A percentile compares a stretch with the other conserved stretches of the same genome.
Evolutionary conservation across 192 early-diverging fungal species (phyloP).

Genomic region (Rhizophagus sp.): DNA sequence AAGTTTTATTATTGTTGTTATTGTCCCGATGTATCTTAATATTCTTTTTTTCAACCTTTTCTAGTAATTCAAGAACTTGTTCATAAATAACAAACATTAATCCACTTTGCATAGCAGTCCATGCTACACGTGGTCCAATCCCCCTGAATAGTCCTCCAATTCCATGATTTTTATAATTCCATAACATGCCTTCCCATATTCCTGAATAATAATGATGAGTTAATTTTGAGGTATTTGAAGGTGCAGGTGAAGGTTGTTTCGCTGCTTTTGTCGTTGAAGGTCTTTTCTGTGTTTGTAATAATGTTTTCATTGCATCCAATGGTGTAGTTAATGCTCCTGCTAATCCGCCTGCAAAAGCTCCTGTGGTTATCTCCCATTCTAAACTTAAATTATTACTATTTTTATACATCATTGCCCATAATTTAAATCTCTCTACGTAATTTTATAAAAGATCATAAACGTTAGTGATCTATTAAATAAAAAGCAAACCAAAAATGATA

Average conservation of each 20-base stretch:
- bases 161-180: constrained; percentile 59
- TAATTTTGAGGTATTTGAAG: constrained; percentile 16
- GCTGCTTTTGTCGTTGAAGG: constrained; percentile 36
- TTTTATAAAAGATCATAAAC: too few species aligned
- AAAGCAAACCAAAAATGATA: not conserved
- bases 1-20: not conserved
- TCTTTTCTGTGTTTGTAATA: constrained; percentile 55
- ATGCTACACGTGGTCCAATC: constrained; percentile 69
- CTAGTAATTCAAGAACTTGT: constrained; percentile 52
- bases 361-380: constrained; percentile 47
- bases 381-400: constrained; percentile 41
- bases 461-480: not conserved
- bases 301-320: constrained; percentile 59
- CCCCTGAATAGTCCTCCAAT: constrained; percentile 70
- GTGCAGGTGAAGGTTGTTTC: not conserved
- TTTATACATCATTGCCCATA: constrained; percentile 42
- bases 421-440: constrained; percentile 55
- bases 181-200: constrained; percentile 55
- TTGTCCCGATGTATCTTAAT: not conserved
- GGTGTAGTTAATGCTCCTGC: constrained; percentile 61
- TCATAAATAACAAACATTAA: constrained; percentile 79
- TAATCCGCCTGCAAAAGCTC: constrained; percentile 57
- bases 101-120: constrained; percentile 68
- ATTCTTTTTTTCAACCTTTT: constrained; percentile 24
- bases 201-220: constrained; percentile 51